These are phyloP conservation scores for Chaetomium olivaceum DNA, from an alignment of 2,329 filamentous ascomycete species.

Conservation along the genomic window DNA sequence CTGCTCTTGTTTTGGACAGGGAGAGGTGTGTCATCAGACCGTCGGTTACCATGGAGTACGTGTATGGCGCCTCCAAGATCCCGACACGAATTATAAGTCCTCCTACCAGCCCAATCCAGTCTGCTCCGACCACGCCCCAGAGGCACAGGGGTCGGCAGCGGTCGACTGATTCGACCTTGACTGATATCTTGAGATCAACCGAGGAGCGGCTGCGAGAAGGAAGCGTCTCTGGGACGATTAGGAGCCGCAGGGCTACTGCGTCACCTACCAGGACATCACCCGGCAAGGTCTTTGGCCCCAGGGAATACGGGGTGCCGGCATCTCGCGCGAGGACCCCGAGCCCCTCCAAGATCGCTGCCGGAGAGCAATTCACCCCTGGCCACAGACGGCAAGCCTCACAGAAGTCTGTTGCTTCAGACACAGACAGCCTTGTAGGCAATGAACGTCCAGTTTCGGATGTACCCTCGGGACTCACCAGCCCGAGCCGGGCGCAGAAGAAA, in stretches of 20 bases:
- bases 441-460: constrained; percentile 41
- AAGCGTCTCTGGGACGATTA: constrained; percentile 13
- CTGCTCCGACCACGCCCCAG: constrained; percentile 27
- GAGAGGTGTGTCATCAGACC: constrained; percentile 5
- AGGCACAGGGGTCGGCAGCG: constrained; percentile 33
- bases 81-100: constrained; percentile 7
- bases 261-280: constrained; percentile 21
- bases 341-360: constrained; percentile 31
- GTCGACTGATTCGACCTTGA: constrained; percentile 51
- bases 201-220: constrained; percentile 49
- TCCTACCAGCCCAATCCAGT: constrained; percentile 23
- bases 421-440: constrained; percentile 46
- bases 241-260: constrained; percentile 35
- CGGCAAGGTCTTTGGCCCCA: background rate
- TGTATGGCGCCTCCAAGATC: constrained; percentile 9
- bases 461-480: constrained; percentile 46
- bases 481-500: constrained; percentile 38
- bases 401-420: constrained; percentile 40
- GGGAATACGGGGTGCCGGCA: background rate
- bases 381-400: constrained; percentile 39
- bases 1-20: constrained; percentile 20
- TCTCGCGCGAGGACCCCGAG: constrained; percentile 32
- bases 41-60: constrained; percentile 15
- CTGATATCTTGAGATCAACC: constrained; percentile 54
- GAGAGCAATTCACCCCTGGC: constrained; percentile 25